A percentile compares a stretch with the other conserved stretches of the same genome.
Conservation (phyloP, 2,329 filamentous ascomycete species). For the Dactylella cylindrospora region DNA sequence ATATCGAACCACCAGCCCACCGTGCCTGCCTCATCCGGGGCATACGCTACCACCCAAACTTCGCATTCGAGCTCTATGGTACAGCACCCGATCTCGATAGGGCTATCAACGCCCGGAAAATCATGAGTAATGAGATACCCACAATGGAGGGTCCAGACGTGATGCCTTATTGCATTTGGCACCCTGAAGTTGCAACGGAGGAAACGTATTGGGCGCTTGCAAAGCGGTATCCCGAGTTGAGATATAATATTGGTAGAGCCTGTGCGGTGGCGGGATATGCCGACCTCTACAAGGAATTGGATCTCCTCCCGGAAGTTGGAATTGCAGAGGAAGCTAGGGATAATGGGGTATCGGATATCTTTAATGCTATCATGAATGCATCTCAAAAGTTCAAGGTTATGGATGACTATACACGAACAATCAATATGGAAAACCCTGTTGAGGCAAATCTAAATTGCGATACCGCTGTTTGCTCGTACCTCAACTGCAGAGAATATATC, state of each 20-base stretch:
- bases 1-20: too few relatives aligned
- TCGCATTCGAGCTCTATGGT: background rate
- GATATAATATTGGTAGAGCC: slow-evolving; percentile 53
- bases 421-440: slow-evolving; percentile 38
- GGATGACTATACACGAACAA: slow-evolving; percentile 51
- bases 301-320: slow-evolving; percentile 52
- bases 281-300: slow-evolving; percentile 52
- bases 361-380: slow-evolving; percentile 49
- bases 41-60: background rate
- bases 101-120: slow-evolving; percentile 51
- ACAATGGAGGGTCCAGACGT: slow-evolving; percentile 46
- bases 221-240: slow-evolving; percentile 50
- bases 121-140: slow-evolving; percentile 53
- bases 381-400: slow-evolving; percentile 50
- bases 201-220: slow-evolving; percentile 52
- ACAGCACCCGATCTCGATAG: background rate
- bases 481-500: slow-evolving; percentile 45
- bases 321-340: slow-evolving; percentile 55
- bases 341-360: slow-evolving; percentile 48
- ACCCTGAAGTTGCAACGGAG: slow-evolving; percentile 52
- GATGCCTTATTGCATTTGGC: slow-evolving; percentile 55
- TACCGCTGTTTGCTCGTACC: slow-evolving; percentile 49
- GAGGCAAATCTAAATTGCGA: slow-evolving; percentile 51
- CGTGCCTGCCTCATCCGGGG: background rate
- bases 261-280: slow-evolving; percentile 54